These are phyloP conservation scores for Phytophthora constricta DNA, from an alignment of 352 stramenopile genomes.

Conservation along the genomic window DNA sequence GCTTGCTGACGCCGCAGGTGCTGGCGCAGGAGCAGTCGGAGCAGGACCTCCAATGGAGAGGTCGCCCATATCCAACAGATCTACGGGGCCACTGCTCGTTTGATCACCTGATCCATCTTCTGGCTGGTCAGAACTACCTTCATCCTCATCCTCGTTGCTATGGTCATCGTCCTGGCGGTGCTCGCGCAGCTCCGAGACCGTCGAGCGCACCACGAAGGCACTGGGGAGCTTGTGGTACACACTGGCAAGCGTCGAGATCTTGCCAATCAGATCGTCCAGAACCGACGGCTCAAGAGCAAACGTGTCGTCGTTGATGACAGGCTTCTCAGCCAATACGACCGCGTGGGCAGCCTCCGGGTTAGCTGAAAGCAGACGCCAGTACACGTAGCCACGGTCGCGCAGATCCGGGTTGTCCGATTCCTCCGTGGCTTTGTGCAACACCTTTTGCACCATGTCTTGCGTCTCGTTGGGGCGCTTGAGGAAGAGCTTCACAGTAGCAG, in stretches of 20 bases:
- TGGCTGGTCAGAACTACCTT: constrained; percentile 62
- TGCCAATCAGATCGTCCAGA: constrained; percentile 96
- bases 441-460: constrained; percentile 97
- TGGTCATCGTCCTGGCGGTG: constrained; percentile 73
- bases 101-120: constrained; percentile 48
- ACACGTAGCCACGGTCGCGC: constrained; percentile 99
- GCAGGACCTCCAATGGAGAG: constrained; percentile 75
- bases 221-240: constrained; percentile 98
- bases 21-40: constrained; percentile 41
- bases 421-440: constrained; percentile 98
- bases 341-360: constrained; percentile 98
- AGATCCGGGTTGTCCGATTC: constrained; percentile 99
- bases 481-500: constrained; percentile 99
- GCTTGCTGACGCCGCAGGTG: constrained; percentile 32
- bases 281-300: constrained; percentile 95
- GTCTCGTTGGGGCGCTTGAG: constrained; percentile 95
- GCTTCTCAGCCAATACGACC: constrained; percentile 98
- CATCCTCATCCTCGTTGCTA: constrained; percentile 75
- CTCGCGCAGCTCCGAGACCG: constrained; percentile 75
- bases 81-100: constrained; percentile 47
- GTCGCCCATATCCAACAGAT: constrained; percentile 88
- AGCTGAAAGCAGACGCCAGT: constrained; percentile 98
- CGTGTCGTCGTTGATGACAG: constrained; percentile 99
- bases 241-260: constrained; percentile 97
- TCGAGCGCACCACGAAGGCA: constrained; percentile 87